Evolutionary conservation across 169 alveolate species (phyloP).

Genomic region (Besnoitia besnoiti): DNA sequence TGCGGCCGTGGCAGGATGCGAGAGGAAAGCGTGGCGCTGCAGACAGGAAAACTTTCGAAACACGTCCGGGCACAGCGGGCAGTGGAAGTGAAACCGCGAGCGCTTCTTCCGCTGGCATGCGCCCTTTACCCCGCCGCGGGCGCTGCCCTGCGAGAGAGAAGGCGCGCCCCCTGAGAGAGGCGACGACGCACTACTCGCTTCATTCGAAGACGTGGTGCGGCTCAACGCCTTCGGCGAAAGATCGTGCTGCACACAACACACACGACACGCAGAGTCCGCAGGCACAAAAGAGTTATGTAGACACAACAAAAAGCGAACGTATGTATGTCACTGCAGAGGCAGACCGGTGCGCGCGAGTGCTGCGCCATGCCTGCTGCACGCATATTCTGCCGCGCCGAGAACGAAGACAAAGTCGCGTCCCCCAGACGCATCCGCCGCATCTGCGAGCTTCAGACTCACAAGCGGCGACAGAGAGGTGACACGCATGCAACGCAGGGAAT

Average conservation of each 20-base stretch:
- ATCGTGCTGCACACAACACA: background rate
- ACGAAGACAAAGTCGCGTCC: no score
- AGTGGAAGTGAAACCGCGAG: conserved; percentile 51
- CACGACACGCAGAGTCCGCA: background rate
- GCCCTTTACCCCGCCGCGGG: background rate
- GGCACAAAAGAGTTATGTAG: background rate
- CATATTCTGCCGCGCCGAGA: no score
- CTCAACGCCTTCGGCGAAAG: background rate
- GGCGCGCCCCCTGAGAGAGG: conserved; percentile 34
- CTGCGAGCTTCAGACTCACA: no score
- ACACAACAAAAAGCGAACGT: no score
- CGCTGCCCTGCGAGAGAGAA: background rate
- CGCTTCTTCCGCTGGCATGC: no score
- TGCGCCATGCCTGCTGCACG: no score
- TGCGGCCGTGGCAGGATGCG: conserved; percentile 46
- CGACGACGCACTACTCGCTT: background rate
- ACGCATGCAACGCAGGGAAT: no score
- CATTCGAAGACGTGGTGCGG: background rate
- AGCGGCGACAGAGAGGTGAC: no score
- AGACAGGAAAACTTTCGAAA: background rate
- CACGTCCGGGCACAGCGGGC: conserved; percentile 40
- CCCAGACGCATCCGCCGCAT: no score
- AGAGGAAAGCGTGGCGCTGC: conserved; percentile 11
- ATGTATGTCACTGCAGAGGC: no score
- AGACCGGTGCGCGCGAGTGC: no score